These are phyloP conservation scores for Cucumis sativus DNA, from an alignment of 306 rosid species.

Conservation along the genomic window Cucumber_9930_V3 NC_026655.2:9999501-10000000, in stretches of 20 bases:
- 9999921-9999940: too few relatives aligned
- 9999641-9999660: constrained; percentile 14
- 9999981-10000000: neutral
- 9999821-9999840: neutral
- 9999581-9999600: neutral
- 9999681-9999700: constrained; percentile 36
- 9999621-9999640: constrained; percentile 5
- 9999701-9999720: constrained; percentile 74
- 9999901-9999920: too few relatives aligned
- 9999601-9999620: neutral
- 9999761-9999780: neutral
- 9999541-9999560: neutral
- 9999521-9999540: neutral
- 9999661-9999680: constrained; percentile 5
- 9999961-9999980: neutral
- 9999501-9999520: neutral
- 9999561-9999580: neutral
- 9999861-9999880: neutral
- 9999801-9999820: neutral
- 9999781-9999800: neutral
- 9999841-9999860: neutral
- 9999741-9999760: neutral
- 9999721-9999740: constrained; percentile 56
- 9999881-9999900: neutral
- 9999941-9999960: neutral